Evolutionary conservation across 2,329 filamentous ascomycete genomes (phyloP).

Genomic region (Aspergillus spinulosporus): DNA sequence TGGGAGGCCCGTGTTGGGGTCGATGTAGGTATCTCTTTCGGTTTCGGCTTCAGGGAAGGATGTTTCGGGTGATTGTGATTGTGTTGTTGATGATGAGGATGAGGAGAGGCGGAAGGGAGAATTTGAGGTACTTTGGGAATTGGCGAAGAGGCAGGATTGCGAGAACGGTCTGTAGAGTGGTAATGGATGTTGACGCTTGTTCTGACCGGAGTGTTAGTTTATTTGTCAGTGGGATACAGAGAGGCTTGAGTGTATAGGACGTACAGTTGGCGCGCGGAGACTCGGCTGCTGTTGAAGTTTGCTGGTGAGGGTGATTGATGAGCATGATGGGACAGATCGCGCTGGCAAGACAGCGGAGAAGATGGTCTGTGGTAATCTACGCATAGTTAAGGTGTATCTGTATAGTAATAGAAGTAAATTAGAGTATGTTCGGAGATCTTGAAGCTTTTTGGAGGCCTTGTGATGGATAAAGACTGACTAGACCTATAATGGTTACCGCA

Average conservation of each 20-base stretch:
- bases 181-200: background rate
- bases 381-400: constrained; percentile 1
- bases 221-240: background rate
- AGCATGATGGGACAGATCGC: background rate
- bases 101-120: constrained; percentile 23
- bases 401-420: background rate
- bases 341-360: background rate
- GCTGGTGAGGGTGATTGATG: constrained; percentile 2
- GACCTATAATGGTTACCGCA: background rate
- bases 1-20: background rate
- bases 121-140: background rate
- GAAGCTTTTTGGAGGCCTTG: constrained; percentile 1
- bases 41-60: background rate
- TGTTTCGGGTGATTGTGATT: background rate
- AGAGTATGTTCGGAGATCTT: background rate
- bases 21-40: background rate
- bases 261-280: constrained; percentile 4
- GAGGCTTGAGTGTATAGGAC: background rate
- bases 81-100: background rate
- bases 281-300: constrained; percentile 1
- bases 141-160: constrained; percentile 1
- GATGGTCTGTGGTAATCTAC: background rate
- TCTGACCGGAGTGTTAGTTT: background rate
- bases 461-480: background rate
- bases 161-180: constrained; percentile 10